Conservation (phyloP, 768 basidiomycete genomes). For the Suillus americanus region DNA sequence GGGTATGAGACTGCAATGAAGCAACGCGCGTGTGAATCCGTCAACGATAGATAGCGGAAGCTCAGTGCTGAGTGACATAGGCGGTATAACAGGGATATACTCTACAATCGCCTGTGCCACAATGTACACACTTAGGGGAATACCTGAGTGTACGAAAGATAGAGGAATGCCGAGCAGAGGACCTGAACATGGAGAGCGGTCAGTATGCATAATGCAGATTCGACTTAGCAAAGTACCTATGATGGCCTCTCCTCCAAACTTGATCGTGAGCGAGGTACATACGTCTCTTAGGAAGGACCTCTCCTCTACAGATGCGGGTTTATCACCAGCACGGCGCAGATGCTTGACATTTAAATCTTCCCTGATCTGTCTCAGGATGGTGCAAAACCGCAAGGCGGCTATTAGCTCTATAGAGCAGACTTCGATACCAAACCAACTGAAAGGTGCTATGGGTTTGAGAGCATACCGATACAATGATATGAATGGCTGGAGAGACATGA, state of each 20-base stretch:
- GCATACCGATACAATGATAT: conserved; percentile 50
- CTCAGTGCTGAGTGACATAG: conserved; percentile 55
- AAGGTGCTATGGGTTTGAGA: conserved; percentile 61
- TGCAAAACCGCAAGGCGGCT: conserved; percentile 69
- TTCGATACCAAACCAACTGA: conserved; percentile 63
- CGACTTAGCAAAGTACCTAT: conserved; percentile 43
- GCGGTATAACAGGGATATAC: conserved; percentile 55
- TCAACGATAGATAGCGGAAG: conserved; percentile 74
- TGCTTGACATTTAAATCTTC: conserved; percentile 50
- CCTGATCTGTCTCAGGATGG: conserved; percentile 65
- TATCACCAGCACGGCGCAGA: conserved; percentile 32
- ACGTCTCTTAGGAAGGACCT: conserved; percentile 59
- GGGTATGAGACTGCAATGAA: conserved; percentile 78
- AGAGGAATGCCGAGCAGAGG: conserved; percentile 65
- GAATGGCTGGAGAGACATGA: conserved; percentile 40
- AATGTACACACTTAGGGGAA: conserved; percentile 61
- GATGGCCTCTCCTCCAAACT: conserved; percentile 76
- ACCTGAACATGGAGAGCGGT: conserved; percentile 35
- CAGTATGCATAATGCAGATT: not conserved
- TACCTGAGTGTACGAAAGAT: conserved; percentile 77
- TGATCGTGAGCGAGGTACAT: conserved; percentile 60
- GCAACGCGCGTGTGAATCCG: conserved; percentile 73
- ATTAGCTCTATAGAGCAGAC: conserved; percentile 67
- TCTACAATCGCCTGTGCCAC: conserved; percentile 61
- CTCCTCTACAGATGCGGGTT: conserved; percentile 36